Conservation (phyloP, 208 protist genomes). For the Leishmania arabica region DNA sequence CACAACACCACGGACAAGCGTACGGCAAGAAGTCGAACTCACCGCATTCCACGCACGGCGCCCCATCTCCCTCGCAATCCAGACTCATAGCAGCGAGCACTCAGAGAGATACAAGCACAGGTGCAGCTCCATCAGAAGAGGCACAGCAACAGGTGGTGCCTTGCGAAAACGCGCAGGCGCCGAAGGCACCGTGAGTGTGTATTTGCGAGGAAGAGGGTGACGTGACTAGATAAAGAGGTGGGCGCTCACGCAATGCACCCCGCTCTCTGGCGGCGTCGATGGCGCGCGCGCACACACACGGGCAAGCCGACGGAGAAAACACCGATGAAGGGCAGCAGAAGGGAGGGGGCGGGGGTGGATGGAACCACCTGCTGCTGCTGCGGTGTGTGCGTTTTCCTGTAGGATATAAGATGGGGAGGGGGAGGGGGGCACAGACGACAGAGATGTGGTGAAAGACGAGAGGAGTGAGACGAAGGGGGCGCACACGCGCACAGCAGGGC, state of each 20-base stretch:
- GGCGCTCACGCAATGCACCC: neutral
- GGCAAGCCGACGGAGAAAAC: neutral
- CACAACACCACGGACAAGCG: conserved; percentile 52
- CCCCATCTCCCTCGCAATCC: conserved; percentile 57
- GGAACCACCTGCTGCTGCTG: neutral
- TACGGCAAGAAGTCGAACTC: conserved; percentile 75
- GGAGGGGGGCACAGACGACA: too few species aligned
- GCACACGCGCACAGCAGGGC: neutral
- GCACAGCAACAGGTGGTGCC: neutral
- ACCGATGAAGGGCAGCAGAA: neutral
- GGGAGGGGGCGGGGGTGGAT: neutral
- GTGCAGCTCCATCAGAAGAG: neutral
- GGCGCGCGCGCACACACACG: neutral
- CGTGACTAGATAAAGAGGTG: neutral
- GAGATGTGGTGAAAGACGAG: neutral
- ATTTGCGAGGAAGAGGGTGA: conserved; percentile 2
- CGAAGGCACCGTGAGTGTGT: neutral
- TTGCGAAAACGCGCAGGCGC: neutral
- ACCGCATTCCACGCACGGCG: conserved; percentile 59
- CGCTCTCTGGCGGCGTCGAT: neutral
- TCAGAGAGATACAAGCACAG: neutral
- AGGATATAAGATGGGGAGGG: neutral
- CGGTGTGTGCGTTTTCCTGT: neutral
- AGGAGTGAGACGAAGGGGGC: neutral
- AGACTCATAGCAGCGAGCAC: conserved; percentile 48